phyloP scores from a whole-genome alignment of 1,139 yeast species.

The Petasospora rhodanensis region DNA sequence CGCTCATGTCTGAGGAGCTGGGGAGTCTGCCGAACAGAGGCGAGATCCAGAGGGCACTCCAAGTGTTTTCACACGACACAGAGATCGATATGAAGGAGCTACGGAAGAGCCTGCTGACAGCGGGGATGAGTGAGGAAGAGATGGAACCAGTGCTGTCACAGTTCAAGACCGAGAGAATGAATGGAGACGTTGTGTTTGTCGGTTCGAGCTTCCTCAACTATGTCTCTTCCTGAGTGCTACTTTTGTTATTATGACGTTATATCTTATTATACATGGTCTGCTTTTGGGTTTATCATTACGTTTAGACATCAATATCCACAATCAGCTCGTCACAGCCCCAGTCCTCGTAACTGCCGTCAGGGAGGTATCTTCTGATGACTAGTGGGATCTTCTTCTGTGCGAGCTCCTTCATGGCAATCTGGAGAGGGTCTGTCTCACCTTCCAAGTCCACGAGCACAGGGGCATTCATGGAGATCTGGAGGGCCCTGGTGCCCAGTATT shows the following conservation, averaged over 20 bases:
- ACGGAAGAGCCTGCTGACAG: constrained; percentile 45
- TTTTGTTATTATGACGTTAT: too few species aligned
- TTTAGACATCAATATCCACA: constrained; percentile 51
- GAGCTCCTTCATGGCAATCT: constrained; percentile 95
- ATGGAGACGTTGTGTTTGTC: constrained; percentile 51
- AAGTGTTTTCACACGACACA: constrained; percentile 47
- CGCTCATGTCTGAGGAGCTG: constrained; percentile 60
- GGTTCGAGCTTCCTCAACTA: constrained; percentile 61
- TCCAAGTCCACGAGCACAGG: constrained; percentile 97
- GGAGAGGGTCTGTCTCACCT: constrained; percentile 99
- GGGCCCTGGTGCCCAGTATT: constrained; percentile 91
- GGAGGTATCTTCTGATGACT: constrained; percentile 91
- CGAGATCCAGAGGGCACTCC: constrained; percentile 61
- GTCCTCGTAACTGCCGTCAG: constrained; percentile 96
- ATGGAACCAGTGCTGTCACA: constrained; percentile 50
- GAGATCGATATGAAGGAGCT: constrained; percentile 48
- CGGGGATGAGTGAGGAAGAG: constrained; percentile 48
- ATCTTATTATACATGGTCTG: background rate
- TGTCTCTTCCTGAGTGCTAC: constrained; percentile 26
- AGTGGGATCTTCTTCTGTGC: constrained; percentile 93
- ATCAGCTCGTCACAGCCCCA: constrained; percentile 99
- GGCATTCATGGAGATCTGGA: constrained; percentile 96
- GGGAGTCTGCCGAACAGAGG: constrained; percentile 53
- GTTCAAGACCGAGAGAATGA: constrained; percentile 52
- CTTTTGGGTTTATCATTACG: background rate